Evolutionary conservation across 805 yeast species (phyloP), one percentile per base, ranked within the genome.

Genomic region (Ogataea ramenticola): DNA sequence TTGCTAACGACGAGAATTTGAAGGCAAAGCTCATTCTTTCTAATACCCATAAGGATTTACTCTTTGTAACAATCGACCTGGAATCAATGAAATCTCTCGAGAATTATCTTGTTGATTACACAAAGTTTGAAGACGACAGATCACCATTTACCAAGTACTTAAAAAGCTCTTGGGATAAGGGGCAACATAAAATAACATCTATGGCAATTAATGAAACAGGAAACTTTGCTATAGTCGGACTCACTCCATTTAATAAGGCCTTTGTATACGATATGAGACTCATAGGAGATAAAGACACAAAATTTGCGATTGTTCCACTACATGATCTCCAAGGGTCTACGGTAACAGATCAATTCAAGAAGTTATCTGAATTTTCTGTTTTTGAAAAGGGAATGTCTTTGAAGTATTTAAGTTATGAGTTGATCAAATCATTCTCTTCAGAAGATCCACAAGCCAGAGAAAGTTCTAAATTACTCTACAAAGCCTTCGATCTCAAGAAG

Each of bases 21-120:
- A 47, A 27, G 31, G 36, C 22, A 4, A 12, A 11, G 16, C 16
- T 50, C 1, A 24, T 52, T 9, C 24, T 52, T 11, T 33, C 54
- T 8, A 46, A 53, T 35, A 15, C 48, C 4, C 41, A 38, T n/a
- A 40, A 43, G 26, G 43, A 47, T 29, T 8, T 53, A 10, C 26
- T 46, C 6, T 29, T 36, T n/a, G 21, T 43, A 15, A 27, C 36
- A 1, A 17, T 50, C 24, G 16, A 16, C 6, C 14, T 37, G 7
- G 24, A 37, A 10, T 26, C 6, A 3, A n/a, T 37, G 20, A 22
- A 37, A 26, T 3, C 27, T n/a, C 3, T 11, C 15, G n/a, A 26
- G 3, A 37, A 22, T 20, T 5, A 9, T 8, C 22, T 27, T 2
- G 7, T 16, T 17, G 24, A 37, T 19, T 37, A 37, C 22, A 11